Evolutionary conservation across 805 yeast species (phyloP).

Genomic region (Pichia californica): DNA sequence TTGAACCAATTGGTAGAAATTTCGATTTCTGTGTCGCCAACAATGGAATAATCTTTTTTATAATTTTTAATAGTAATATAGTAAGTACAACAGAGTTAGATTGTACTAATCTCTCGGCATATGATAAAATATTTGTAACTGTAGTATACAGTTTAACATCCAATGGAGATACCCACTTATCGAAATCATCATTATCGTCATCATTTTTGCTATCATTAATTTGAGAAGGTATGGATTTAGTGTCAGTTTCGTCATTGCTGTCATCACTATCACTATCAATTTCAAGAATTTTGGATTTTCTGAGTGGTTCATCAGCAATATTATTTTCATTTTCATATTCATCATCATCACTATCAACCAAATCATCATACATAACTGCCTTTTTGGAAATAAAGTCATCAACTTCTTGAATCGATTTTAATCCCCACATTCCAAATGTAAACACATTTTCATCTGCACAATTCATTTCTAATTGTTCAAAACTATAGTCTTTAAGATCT

Average conservation of each 20-base stretch:
- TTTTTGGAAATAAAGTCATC: conserved; percentile 36
- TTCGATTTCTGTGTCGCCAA: conserved; percentile 43
- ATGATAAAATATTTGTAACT: conserved; percentile 54
- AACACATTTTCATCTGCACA: conserved; percentile 21
- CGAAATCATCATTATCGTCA: conserved; percentile 17
- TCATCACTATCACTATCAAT: conserved; percentile 32
- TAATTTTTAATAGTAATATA: conserved; percentile 48
- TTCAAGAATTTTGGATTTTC: conserved; percentile 21
- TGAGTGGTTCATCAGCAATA: conserved; percentile 15
- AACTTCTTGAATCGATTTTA: conserved; percentile 39
- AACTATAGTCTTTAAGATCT: conserved; percentile 30
- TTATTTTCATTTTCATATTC: too few species aligned
- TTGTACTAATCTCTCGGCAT: conserved; percentile 62
- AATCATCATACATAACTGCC: conserved; percentile 21
- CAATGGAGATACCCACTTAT: conserved; percentile 62
- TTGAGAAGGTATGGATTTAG: conserved; percentile 20
- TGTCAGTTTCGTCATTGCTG: conserved; percentile 33
- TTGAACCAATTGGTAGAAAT: conserved; percentile 45
- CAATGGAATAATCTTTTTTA: conserved; percentile 40
- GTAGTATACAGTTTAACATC: conserved; percentile 54
- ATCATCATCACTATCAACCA: conserved; percentile 14
- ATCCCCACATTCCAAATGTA: conserved; percentile 54
- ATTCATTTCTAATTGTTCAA: conserved; percentile 14
- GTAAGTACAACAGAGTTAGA: conserved; percentile 43
- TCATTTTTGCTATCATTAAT: conserved; percentile 21